phyloP scores from a whole-genome alignment of 805 yeast species.

The Soucietia sequanensis region DNA sequence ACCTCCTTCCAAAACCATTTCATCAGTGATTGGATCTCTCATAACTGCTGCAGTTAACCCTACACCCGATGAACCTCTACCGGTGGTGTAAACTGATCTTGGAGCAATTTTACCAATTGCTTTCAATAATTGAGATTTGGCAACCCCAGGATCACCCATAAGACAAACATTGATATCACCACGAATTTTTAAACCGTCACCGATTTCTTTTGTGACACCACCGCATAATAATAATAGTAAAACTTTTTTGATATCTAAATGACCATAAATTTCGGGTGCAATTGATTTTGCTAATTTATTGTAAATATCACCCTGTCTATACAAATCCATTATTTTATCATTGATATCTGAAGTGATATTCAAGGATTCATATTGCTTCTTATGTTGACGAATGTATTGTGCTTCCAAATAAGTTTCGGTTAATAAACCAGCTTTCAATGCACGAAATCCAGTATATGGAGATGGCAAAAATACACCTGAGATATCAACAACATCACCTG shows the following conservation, averaged over 20 bases:
- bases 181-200: slow-evolving; percentile 96
- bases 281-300: slow-evolving; percentile 79
- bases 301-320: slow-evolving; percentile 68
- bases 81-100: slow-evolving; percentile 95
- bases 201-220: slow-evolving; percentile 91
- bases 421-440: slow-evolving; percentile 85
- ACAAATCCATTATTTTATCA: slow-evolving; percentile 53
- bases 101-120: slow-evolving; percentile 92
- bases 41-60: slow-evolving; percentile 98
- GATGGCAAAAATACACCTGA: slow-evolving; percentile 91
- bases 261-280: slow-evolving; percentile 98
- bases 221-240: slow-evolving; percentile 82
- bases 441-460: slow-evolving; percentile 94
- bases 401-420: slow-evolving; percentile 94
- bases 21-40: slow-evolving; percentile 99
- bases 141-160: slow-evolving; percentile 99
- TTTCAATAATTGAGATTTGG: slow-evolving; percentile 92
- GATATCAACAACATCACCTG: slow-evolving; percentile 94
- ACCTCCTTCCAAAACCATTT: slow-evolving; percentile 97
- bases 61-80: slow-evolving; percentile 98
- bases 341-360: slow-evolving; percentile 58
- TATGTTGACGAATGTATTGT: slow-evolving; percentile 82
- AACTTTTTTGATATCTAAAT: slow-evolving; percentile 90
- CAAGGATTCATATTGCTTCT: slow-evolving; percentile 74
- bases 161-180: slow-evolving; percentile 95